These are phyloP conservation scores for Lentinula boryana DNA, from an alignment of 768 basidiomycete species.

Conservation along the genomic window DNA sequence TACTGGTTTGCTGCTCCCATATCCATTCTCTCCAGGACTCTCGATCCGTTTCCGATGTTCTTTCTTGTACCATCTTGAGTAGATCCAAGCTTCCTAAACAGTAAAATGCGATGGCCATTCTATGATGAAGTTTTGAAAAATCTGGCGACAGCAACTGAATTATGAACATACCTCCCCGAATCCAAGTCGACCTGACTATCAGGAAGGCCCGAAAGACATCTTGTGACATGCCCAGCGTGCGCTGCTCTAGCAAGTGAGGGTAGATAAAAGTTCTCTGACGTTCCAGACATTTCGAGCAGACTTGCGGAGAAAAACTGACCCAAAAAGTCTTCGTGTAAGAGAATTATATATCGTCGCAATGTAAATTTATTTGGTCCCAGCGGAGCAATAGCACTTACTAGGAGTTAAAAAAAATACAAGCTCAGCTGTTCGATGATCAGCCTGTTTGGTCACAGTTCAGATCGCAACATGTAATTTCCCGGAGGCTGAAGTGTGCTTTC, in stretches of 20 bases:
- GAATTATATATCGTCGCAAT: background rate
- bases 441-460: background rate
- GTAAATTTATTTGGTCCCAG: background rate
- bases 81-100: conserved; percentile 83
- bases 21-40: conserved; percentile 76
- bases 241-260: conserved; percentile 15
- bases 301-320: background rate
- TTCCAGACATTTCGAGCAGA: conserved; percentile 4
- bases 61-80: conserved; percentile 44
- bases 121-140: conserved; percentile 19
- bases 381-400: background rate
- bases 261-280: background rate
- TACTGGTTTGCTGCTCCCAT: conserved; percentile 80
- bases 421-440: conserved; percentile 1
- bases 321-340: background rate
- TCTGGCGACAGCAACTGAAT: background rate
- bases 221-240: conserved; percentile 43
- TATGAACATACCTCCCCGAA: conserved; percentile 38
- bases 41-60: conserved; percentile 46
- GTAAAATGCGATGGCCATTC: conserved; percentile 85
- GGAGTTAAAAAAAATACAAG: background rate
- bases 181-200: conserved; percentile 47
- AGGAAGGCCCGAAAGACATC: conserved; percentile 52
- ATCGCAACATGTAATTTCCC: background rate
- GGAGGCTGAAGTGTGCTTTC: background rate